Conservation (phyloP, 2,329 filamentous ascomycete genomes). For the Sporothrix luriei region DNA sequence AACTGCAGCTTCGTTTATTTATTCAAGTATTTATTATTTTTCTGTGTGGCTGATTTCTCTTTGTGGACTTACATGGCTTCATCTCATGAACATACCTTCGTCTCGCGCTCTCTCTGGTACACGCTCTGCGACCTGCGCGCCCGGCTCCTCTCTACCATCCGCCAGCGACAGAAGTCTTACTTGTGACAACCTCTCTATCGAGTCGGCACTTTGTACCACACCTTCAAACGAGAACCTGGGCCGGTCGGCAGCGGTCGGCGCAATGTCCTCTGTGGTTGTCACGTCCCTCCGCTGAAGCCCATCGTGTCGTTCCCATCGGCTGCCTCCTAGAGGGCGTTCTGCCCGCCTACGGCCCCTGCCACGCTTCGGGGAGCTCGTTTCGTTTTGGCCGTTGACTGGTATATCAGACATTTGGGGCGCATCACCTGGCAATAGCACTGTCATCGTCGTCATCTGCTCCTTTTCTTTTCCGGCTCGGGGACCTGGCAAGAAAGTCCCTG, state of each 20-base stretch:
- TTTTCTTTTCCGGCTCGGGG: background rate
- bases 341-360: background rate
- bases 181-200: background rate
- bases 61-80: background rate
- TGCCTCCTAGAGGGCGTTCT: background rate
- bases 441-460: background rate
- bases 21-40: background rate
- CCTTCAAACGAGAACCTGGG: constrained; percentile 12
- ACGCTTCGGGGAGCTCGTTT: background rate
- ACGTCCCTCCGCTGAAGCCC: background rate
- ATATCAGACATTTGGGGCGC: background rate
- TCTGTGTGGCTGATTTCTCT: background rate
- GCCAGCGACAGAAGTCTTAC: background rate
- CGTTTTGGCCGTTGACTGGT: background rate
- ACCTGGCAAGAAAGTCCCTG: background rate
- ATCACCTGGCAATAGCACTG: background rate
- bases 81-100: constrained; percentile 3
- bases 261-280: background rate
- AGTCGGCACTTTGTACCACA: background rate
- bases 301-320: constrained; percentile 6
- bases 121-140: background rate
- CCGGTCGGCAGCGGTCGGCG: background rate
- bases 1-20: background rate
- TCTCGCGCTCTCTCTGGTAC: background rate
- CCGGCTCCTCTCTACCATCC: background rate